phyloP scores from a whole-genome alignment of 2,329 filamentous ascomycete genomes.

The Akanthomyces lecanii region DNA sequence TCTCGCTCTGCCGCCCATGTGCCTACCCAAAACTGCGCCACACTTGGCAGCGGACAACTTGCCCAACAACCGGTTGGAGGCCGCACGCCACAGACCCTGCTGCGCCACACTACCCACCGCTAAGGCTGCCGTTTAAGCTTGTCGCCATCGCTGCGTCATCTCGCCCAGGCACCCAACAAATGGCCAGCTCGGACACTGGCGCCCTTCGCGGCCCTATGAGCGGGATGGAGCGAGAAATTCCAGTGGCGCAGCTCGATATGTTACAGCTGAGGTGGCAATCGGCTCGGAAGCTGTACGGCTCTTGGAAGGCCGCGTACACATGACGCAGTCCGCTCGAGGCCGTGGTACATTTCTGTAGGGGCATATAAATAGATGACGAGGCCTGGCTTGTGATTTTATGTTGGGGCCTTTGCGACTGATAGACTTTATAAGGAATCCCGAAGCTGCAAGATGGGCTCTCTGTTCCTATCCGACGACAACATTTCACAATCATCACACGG shows the following conservation, averaged over 20 bases:
- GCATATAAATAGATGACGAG: constrained; percentile 8
- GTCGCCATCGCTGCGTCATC: constrained; percentile 8
- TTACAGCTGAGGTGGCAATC: constrained; percentile 8
- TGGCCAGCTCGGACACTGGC: background rate
- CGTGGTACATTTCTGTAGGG: background rate
- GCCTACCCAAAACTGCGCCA: background rate
- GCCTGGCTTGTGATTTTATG: constrained; percentile 7
- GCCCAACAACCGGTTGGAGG: background rate
- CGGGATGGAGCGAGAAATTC: constrained; percentile 11
- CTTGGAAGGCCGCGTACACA: constrained; percentile 7
- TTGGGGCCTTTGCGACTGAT: background rate
- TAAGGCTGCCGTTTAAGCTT: constrained; percentile 9
- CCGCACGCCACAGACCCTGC: constrained; percentile 8
- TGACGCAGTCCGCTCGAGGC: background rate
- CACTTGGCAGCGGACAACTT: background rate
- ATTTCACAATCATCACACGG: constrained; percentile 12
- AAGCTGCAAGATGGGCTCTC: constrained; percentile 1
- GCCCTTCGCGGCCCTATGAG: constrained; percentile 7
- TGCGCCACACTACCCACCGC: constrained; percentile 3
- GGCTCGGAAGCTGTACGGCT: background rate
- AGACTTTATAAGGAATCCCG: background rate
- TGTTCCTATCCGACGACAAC: constrained; percentile 1
- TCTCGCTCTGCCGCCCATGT: too few species aligned
- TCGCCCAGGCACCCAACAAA: constrained; percentile 2
- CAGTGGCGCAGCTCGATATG: constrained; percentile 1